Base-by-base conservation (phyloP, 176 grass and related monocot species). In the Bromus sterilis region DNA sequence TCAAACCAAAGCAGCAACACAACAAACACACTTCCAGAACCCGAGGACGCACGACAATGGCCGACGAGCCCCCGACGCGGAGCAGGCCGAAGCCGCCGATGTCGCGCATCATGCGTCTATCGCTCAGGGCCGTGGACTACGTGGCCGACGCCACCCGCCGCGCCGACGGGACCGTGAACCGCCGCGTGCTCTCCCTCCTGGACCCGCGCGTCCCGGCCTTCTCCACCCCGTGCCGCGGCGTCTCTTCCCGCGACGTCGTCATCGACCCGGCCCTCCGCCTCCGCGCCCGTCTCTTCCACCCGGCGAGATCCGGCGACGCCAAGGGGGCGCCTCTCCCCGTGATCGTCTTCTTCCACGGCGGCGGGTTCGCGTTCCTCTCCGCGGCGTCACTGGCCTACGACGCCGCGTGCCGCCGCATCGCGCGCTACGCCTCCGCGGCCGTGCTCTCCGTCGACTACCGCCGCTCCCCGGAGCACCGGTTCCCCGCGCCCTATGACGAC, bases 361-460 rank as follows among this genome's bases (percentile, higher is more conserved):
- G 96, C 12, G 96, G 96, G 18, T 95, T 99, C 49, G 89, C 87
- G 8, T 99, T 77, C 87, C 93, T 93, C 61, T 93, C 91, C 2
- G 81, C 89, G 6, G 46, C 60, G 9, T 89, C 89, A 1, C n/a
- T 11, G 4, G 6, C 56, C 53, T 99, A 95, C 79, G 89, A 99
- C 66, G 83, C 51, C 35, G 91, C 81, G 5, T 99, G 96, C 81
- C 87, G 91, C 7, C 91, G 86, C 79, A 93, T 95, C 79, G 76
- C 84, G 5, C 20, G 84, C n/a, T 49, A 89, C 57, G 30, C 88
- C 12, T 21, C 5, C 33, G 85, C 82, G 0, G 79, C 85, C 1
- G 91, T 99, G 4, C 75, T 86, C 4, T 99, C 96, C 59, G 96
- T 99, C 20, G 88, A 99, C 63, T 99, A 95, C 87, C 86, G 93